phyloP scores from a whole-genome alignment of 352 stramenopile genomes.

The Peronosclerospora sorghi region DNA sequence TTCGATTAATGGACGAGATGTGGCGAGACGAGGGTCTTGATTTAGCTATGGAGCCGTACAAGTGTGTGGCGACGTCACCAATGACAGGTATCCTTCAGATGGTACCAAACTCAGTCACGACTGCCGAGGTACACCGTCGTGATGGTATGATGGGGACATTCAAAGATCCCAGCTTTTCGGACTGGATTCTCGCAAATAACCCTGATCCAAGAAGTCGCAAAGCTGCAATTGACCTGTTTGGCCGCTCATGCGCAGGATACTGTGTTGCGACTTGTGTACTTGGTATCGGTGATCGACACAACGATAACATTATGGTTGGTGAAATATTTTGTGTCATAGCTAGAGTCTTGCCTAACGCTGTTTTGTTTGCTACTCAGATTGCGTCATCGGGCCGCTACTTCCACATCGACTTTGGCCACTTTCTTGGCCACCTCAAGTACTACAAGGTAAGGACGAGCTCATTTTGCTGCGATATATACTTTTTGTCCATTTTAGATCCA shows the following conservation, averaged over 20 bases:
- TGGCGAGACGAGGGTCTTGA: constrained; percentile 88
- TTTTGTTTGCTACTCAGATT: constrained; percentile 32
- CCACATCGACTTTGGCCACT: constrained; percentile 85
- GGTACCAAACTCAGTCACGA: constrained; percentile 89
- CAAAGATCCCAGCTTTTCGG: constrained; percentile 74
- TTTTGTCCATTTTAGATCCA: background rate
- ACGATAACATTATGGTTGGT: constrained; percentile 93
- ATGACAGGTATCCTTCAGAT: constrained; percentile 89
- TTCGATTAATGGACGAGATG: constrained; percentile 89
- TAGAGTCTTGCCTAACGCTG: background rate
- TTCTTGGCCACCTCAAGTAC: constrained; percentile 84
- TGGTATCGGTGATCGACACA: constrained; percentile 91
- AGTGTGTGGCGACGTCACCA: constrained; percentile 83
- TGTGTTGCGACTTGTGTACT: constrained; percentile 91
- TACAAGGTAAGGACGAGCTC: constrained; percentile 19
- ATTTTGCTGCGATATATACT: background rate
- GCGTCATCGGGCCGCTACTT: constrained; percentile 70
- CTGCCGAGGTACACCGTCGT: constrained; percentile 84
- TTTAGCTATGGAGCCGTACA: constrained; percentile 87
- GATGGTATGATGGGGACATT: constrained; percentile 75
- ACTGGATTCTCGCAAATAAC: constrained; percentile 81
- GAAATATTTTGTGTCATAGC: background rate
- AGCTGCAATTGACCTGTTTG: constrained; percentile 77
- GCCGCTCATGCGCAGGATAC: constrained; percentile 84
- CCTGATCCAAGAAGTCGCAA: constrained; percentile 47